Conservation (phyloP, 164 flowering plant species). For the Annona squamosa region DNA sequence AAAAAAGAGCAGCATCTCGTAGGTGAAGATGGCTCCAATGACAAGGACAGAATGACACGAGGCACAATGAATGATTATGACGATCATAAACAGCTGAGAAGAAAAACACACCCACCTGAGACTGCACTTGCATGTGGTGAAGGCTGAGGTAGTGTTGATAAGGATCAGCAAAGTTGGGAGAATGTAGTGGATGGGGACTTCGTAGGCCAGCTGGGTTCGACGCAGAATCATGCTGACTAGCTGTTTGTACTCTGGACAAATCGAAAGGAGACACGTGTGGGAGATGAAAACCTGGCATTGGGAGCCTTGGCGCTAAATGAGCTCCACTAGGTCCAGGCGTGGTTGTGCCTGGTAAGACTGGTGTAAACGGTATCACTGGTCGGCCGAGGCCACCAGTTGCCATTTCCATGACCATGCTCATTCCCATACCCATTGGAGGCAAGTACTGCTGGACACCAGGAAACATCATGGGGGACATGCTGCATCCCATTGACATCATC, state of each 20-base stretch:
- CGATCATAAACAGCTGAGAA: neutral
- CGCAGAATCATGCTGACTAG: constrained; percentile 32
- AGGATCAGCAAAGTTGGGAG: constrained; percentile 42
- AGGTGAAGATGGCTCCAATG: neutral
- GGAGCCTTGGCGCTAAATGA: constrained; percentile 51
- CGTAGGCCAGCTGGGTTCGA: constrained; percentile 26
- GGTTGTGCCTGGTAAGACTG: constrained; percentile 41
- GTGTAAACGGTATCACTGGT: constrained; percentile 58
- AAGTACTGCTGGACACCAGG: constrained; percentile 79
- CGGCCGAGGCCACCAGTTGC: constrained; percentile 45
- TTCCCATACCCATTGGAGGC: constrained; percentile 68
- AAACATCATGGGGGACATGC: constrained; percentile 80
- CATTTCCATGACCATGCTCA: constrained; percentile 47
- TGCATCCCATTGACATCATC: constrained; percentile 98
- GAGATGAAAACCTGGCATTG: constrained; percentile 50
- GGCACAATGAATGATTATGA: neutral
- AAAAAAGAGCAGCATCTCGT: neutral
- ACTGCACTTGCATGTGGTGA: constrained; percentile 41
- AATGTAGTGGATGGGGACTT: constrained; percentile 26
- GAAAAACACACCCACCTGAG: constrained; percentile 37
- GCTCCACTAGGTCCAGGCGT: constrained; percentile 41
- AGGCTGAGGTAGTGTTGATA: constrained; percentile 54
- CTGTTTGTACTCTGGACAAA: constrained; percentile 35
- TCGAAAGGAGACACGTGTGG: constrained; percentile 38
- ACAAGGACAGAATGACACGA: neutral